Evolutionary conservation across 805 yeast species (phyloP), one percentile per base, ranked within the genome.

Genomic region (Barnettozyma wickerhamii): DNA sequence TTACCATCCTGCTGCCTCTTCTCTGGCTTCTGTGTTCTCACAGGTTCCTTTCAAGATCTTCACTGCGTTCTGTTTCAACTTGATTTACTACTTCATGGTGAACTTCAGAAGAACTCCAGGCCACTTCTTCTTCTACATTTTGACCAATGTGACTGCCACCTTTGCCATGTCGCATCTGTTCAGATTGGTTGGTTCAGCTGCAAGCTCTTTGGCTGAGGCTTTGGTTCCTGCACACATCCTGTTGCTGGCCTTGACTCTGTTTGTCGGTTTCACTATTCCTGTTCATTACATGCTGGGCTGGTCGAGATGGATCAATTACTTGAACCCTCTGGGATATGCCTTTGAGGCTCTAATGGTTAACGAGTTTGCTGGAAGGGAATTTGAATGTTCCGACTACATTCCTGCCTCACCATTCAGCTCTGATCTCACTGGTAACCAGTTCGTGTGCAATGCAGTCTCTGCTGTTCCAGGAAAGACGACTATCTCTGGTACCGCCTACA

Each of bases 1-100:
- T 30, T 79, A 79, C 48, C 79, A 72, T 46, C 82, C 84, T 10
- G 64, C 77, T 38, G 81, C 86, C 4, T 81, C 81, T 51, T 83
- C 86, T 0, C 51, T 81, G 32, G 80, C 84, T 0, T 73, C 80
- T 3, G 68, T 80, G 42, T 46, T 79, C n/a, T 68, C 82, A 7
- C 83, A 80, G 50, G 47, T 78, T 28, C 84, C 84, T 5, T 55
- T 68, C 35, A 76, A 77, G 52, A 30, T 75, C 15, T 29, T 64
- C 10, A 61, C 68, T 14, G 61, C 71, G 20, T 46, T 75, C 28
- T 56, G 63, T 4, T 78, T 79, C 65, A 71, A 72, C 51, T 51
- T 79, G 35, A 55, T 69, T 13, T 62, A 65, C 43, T 79, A 78
- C 58, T 79, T 77, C 55, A 60, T 79, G 71, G 69, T 74, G 10